Conservation (phyloP, 1,139 yeast genomes). For the Kodamaea derodonti region DNA sequence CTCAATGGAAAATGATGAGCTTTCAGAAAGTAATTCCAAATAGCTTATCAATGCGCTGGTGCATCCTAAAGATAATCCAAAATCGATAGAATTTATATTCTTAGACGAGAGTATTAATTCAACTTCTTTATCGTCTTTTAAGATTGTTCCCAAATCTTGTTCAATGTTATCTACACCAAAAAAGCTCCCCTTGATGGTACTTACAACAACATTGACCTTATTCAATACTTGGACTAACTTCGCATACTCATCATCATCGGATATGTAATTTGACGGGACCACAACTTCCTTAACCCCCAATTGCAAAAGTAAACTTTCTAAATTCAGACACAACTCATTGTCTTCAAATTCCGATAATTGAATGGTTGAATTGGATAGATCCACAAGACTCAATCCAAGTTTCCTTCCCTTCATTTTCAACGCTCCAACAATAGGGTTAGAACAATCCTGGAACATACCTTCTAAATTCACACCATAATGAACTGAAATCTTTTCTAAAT, state of each 20-base stretch:
- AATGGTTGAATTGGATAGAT: slow-evolving; percentile 60
- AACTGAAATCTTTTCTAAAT: slow-evolving; percentile 49
- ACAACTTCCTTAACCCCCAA: slow-evolving; percentile 85
- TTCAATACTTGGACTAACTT: slow-evolving; percentile 63
- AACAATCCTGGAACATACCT: slow-evolving; percentile 55
- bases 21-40: slow-evolving; percentile 55
- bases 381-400: slow-evolving; percentile 80
- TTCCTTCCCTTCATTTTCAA: slow-evolving; percentile 55
- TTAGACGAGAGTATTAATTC: slow-evolving; percentile 61
- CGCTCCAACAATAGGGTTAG: slow-evolving; percentile 74
- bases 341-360: slow-evolving; percentile 81
- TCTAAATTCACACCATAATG: slow-evolving; percentile 59
- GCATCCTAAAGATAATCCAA: slow-evolving; percentile 35
- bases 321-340: slow-evolving; percentile 79
- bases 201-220: slow-evolving; percentile 65
- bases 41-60: slow-evolving; percentile 66
- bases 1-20: slow-evolving; percentile 50
- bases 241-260: slow-evolving; percentile 33
- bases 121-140: slow-evolving; percentile 35
- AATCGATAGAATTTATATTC: slow-evolving; percentile 39
- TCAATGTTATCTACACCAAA: slow-evolving; percentile 65
- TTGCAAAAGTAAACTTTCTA: slow-evolving; percentile 83
- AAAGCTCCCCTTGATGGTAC: slow-evolving; percentile 53
- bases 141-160: slow-evolving; percentile 59
- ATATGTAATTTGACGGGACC: slow-evolving; percentile 42